Evolutionary conservation across 2,329 filamentous ascomycete species (phyloP), one percentile per base, ranked within the genome.

Genomic region (Colletotrichum karsti): DNA sequence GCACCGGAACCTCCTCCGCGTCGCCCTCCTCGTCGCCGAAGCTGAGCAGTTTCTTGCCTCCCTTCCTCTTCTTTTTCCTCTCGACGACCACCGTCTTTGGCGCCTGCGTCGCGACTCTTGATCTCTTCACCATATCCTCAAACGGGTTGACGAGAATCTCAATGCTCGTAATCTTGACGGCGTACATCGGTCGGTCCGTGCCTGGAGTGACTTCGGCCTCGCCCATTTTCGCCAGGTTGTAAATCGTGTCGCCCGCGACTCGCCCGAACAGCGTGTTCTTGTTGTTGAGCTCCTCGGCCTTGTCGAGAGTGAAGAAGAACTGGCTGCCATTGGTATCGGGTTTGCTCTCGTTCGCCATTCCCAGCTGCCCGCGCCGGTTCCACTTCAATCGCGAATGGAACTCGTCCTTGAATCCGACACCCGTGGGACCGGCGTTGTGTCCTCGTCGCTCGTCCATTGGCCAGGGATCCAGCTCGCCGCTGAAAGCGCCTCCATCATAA

Each of bases 251-350:
- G 28, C 95, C 96, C 37, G 93, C 94, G 48, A 99, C 88, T 63
- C 96, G 87, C 18, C 96, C 96, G 83, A 99, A 98, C 78, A 98
- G 83, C 1, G 96, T 98, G 79, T 98, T 98, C 81, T 93, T 93
- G 57, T 92, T 92, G 73, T 92, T 93, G 75, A 99, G 79, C 83
- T 98, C 94, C 26, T 94, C 91, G 24, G 95, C 86, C 76, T 92
- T 94, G 70, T 90, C 94, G 59, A 99, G 82, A 0, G 96, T 98
- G 69, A 99, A 91, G 83, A 99, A 99, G 85, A 98, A 98, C 80
- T 99, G 96, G 78, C 94, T 97, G 35, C 94, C 93, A 81, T 98
- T 98, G 61, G 93, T 93, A 74, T 95, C 86, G 30, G 88, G 87
- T 57, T 82, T 83, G 50, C 94, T 91, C 69, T 93, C 92, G 79